These are phyloP conservation scores for Astrocystis sublimbata DNA, from an alignment of 495 filamentous ascomycete species.

Conservation along the genomic window DNA sequence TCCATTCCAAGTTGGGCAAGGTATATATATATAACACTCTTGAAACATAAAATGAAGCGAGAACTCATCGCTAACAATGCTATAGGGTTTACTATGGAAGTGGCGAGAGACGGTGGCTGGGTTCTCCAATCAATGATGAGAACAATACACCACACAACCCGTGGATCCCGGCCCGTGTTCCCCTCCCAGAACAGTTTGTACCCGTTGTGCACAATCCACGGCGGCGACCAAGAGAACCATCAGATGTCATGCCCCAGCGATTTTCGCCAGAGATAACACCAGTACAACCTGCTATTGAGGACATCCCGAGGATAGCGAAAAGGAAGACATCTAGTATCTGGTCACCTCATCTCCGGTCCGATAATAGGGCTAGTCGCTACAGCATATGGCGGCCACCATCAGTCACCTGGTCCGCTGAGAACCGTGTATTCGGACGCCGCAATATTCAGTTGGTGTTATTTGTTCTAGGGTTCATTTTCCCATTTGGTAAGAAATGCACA, in stretches of 20 bases:
- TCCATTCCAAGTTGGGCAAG: constrained; percentile 67
- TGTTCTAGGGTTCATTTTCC: constrained; percentile 81
- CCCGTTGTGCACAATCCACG: constrained; percentile 54
- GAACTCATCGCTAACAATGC: constrained; percentile 14
- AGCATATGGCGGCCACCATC: constrained; percentile 71
- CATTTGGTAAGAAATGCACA: constrained; percentile 59
- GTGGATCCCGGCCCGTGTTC: constrained; percentile 40
- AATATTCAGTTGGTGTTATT: constrained; percentile 89
- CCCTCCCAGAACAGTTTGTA: constrained; percentile 50
- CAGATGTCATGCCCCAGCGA: constrained; percentile 21
- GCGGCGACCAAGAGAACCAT: constrained; percentile 45
- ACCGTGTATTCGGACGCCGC: constrained; percentile 62
- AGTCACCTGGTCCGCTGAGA: constrained; percentile 61
- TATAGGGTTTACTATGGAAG: constrained; percentile 55
- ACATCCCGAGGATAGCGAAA: constrained; percentile 30
- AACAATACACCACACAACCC: constrained; percentile 45
- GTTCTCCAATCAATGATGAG: constrained; percentile 39
- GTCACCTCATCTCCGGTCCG: constrained; percentile 73
- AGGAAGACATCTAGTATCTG: constrained; percentile 61
- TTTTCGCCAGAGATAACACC: constrained; percentile 41
- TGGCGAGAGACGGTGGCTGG: constrained; percentile 50
- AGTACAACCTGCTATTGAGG: constrained; percentile 24
- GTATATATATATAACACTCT: constrained; percentile 35
- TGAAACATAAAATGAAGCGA: background rate
- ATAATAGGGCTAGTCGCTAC: constrained; percentile 56